Percentiles rank a stretch among this genome's conserved stretches.
Evolutionary conservation across 1,284 basidiomycete species (phyloP).

Genomic region (Ustilago vetiveriae): DNA sequence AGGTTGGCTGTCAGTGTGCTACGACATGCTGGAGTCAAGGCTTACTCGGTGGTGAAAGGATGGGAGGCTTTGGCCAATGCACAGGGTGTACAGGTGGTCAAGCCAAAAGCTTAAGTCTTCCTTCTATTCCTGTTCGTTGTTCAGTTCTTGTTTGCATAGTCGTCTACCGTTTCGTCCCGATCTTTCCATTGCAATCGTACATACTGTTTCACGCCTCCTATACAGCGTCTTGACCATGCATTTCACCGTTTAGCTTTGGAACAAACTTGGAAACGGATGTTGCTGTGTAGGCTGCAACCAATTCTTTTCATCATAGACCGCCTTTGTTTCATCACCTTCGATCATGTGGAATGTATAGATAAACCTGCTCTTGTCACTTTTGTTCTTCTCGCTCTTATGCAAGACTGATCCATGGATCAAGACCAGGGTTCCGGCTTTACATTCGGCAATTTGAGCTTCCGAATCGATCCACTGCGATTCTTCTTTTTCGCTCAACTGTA

Average conservation of each 20-base stretch:
- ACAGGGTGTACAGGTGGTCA: constrained; percentile 1
- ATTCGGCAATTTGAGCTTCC: constrained; percentile 41
- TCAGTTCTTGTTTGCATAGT: not conserved
- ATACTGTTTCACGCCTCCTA: not conserved
- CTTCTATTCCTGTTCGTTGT: not conserved
- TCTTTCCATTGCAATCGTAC: not conserved
- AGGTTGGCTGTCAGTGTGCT: constrained; percentile 23
- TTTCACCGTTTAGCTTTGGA: constrained; percentile 2
- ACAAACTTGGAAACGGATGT: constrained; percentile 48
- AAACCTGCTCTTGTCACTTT: constrained; percentile 42
- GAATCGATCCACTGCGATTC: constrained; percentile 43
- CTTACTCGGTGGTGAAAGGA: constrained; percentile 16
- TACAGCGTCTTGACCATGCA: too few species aligned
- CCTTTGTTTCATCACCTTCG: constrained; percentile 36
- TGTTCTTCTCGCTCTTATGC: constrained; percentile 58
- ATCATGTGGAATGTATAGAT: constrained; percentile 65
- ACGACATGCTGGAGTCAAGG: constrained; percentile 32
- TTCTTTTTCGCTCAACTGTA: constrained; percentile 24
- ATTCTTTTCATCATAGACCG: constrained; percentile 53
- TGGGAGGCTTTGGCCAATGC: constrained; percentile 4
- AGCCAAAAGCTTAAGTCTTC: not conserved
- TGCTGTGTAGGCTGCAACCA: constrained; percentile 54
- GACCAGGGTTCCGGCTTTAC: constrained; percentile 54
- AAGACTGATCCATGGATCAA: constrained; percentile 60
- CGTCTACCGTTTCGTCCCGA: too few species aligned